A percentile compares a stretch with the other conserved stretches of the same genome.
These are phyloP conservation scores for Phoma sp. DNA, from an alignment of 2,329 filamentous ascomycete genomes.

Conservation along the genomic window DNA sequence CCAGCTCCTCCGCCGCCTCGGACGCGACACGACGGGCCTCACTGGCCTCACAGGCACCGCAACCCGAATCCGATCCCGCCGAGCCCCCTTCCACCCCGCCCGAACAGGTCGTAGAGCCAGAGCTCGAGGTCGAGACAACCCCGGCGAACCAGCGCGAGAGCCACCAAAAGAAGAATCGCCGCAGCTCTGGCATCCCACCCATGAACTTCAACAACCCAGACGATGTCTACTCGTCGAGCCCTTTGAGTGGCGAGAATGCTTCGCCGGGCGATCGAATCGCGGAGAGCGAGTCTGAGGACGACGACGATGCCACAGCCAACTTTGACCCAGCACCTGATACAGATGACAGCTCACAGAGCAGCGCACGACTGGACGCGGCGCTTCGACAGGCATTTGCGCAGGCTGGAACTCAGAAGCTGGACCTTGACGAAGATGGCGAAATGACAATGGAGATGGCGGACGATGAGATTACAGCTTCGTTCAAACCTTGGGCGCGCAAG, in stretches of 20 bases:
- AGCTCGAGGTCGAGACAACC: constrained; percentile 64
- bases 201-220: constrained; percentile 71
- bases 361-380: constrained; percentile 77
- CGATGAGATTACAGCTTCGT: constrained; percentile 77
- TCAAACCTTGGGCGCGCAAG: constrained; percentile 75
- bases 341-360: constrained; percentile 68
- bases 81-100: constrained; percentile 69
- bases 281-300: constrained; percentile 65
- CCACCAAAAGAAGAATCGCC: constrained; percentile 65
- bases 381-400: constrained; percentile 76
- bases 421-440: constrained; percentile 62
- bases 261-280: constrained; percentile 53
- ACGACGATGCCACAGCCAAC: constrained; percentile 77
- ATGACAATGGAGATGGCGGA: constrained; percentile 63
- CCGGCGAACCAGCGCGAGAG: constrained; percentile 71
- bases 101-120: constrained; percentile 66
- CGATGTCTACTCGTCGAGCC: constrained; percentile 75
- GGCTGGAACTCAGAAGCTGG: constrained; percentile 76
- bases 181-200: constrained; percentile 72
- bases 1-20: constrained; percentile 73
- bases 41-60: constrained; percentile 56
- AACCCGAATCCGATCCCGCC: constrained; percentile 56
- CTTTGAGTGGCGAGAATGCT: constrained; percentile 70
- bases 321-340: constrained; percentile 61
- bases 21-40: constrained; percentile 80